These are phyloP conservation scores for Asclepias syriaca DNA, from an alignment of 257 asterid species.

Conservation along the genomic window DNA sequence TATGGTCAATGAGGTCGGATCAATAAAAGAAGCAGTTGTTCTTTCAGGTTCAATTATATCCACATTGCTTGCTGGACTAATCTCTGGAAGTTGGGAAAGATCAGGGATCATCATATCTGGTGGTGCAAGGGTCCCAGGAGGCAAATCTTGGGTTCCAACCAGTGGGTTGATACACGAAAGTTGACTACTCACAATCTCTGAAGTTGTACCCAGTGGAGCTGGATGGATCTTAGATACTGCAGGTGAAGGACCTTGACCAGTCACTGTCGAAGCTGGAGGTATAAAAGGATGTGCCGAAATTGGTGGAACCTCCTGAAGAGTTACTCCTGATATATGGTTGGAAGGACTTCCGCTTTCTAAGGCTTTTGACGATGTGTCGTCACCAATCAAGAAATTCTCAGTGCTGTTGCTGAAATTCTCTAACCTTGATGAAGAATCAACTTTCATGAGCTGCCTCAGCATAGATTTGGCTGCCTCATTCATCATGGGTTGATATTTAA, in stretches of 20 bases:
- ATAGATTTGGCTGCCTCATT: constrained; percentile 82
- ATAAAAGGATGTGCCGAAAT: constrained; percentile 33
- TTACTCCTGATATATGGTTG: constrained; percentile 44
- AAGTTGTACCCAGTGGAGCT: constrained; percentile 23
- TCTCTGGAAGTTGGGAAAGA: constrained; percentile 38
- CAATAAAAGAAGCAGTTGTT: constrained; percentile 30
- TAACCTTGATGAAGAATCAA: constrained; percentile 56
- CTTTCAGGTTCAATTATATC: constrained; percentile 37
- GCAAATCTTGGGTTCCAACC: constrained; percentile 34
- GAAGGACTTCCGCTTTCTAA: constrained; percentile 33
- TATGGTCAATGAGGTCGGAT: constrained; percentile 32
- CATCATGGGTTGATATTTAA: constrained; percentile 73
- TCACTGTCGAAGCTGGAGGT: constrained; percentile 25
- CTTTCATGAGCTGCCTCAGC: constrained; percentile 67
- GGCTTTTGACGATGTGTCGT: constrained; percentile 31
- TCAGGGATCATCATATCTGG: constrained; percentile 44
- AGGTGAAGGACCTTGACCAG: constrained; percentile 23
- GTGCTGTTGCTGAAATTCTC: constrained; percentile 41
- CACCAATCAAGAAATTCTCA: constrained; percentile 47
- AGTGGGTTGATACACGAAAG: constrained; percentile 22
- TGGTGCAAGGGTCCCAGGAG: constrained; percentile 30
- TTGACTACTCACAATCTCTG: constrained; percentile 26
- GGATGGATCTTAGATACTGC: constrained; percentile 40
- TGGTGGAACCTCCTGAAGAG: constrained; percentile 70
- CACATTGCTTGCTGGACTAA: constrained; percentile 36